Evolutionary conservation across 2,329 filamentous ascomycete species (phyloP).

Genomic region (Botrytis aclada): DNA sequence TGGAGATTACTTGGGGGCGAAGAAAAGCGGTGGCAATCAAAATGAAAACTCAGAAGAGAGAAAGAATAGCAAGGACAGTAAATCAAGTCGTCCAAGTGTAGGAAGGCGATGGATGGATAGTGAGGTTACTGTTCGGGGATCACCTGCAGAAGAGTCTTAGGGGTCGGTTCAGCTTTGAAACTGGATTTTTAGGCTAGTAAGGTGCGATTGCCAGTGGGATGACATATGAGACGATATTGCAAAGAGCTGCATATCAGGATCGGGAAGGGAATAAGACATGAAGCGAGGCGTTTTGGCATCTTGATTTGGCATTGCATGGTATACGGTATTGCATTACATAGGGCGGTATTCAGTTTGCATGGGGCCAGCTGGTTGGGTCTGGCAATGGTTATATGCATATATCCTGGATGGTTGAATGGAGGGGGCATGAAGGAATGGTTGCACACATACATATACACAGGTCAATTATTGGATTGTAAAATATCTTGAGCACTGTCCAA

Average conservation of each 20-base stretch:
- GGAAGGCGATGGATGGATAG: slow-evolving; percentile 18
- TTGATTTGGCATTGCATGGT: neutral
- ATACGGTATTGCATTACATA: neutral
- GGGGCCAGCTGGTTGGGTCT: neutral
- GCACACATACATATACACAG: neutral
- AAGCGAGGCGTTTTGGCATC: neutral
- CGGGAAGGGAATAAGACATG: neutral
- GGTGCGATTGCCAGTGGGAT: neutral
- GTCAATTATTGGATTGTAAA: too few relatives aligned
- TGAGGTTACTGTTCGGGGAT: slow-evolving; percentile 12
- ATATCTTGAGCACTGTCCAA: too few relatives aligned
- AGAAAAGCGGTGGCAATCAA: slow-evolving; percentile 10
- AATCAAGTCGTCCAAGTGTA: slow-evolving; percentile 1
- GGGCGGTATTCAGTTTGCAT: neutral
- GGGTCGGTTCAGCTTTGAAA: neutral
- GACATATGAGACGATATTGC: neutral
- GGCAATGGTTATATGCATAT: neutral
- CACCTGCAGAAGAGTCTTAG: neutral
- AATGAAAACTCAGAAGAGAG: slow-evolving; percentile 20
- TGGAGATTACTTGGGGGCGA: neutral
- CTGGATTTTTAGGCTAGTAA: neutral
- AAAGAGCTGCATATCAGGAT: neutral
- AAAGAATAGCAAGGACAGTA: slow-evolving; percentile 22
- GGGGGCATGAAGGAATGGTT: neutral
- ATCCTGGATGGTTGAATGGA: neutral